phyloP scores from a whole-genome alignment of 2,329 filamentous ascomycete genomes.

The Sporothrix brunneoviolacea region DNA sequence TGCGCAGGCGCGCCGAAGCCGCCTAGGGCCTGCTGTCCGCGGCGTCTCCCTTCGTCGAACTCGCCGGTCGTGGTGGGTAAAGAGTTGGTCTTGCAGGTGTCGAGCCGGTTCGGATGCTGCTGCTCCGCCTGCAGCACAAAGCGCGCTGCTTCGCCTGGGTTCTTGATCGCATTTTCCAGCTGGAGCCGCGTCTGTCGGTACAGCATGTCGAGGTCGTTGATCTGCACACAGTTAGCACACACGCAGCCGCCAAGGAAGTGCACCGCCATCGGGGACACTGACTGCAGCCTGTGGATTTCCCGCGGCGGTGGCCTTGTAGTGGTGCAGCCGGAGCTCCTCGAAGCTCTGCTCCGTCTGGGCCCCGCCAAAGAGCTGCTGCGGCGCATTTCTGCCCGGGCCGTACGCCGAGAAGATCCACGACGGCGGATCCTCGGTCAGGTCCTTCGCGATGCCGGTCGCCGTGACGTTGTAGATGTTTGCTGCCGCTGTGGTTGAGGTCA shows the following conservation, averaged over 20 bases:
- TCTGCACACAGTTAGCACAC: no score
- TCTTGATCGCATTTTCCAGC: conserved; percentile 61
- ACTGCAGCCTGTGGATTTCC: conserved; percentile 54
- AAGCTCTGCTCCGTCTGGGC: conserved; percentile 73
- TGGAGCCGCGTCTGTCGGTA: conserved; percentile 62
- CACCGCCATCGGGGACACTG: no score
- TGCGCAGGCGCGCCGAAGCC: conserved; percentile 3
- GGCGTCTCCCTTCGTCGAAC: conserved; percentile 36
- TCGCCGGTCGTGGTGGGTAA: conserved; percentile 36
- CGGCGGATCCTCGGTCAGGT: conserved; percentile 65
- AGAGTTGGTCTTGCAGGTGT: conserved; percentile 48
- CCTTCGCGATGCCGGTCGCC: conserved; percentile 54
- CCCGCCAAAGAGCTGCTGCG: conserved; percentile 78
- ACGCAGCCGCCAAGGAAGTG: no score
- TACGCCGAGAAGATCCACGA: conserved; percentile 85
- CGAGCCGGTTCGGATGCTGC: conserved; percentile 67
- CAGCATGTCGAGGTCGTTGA: conserved; percentile 52
- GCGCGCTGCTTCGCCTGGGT: conserved; percentile 64
- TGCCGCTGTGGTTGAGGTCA: no score
- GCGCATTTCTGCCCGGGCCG: conserved; percentile 68
- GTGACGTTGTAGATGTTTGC: conserved; percentile 43
- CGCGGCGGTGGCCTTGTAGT: conserved; percentile 50
- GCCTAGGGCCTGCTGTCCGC: no score
- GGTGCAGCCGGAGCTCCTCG: conserved; percentile 78
- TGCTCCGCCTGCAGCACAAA: conserved; percentile 61